phyloP scores from a whole-genome alignment of 306 rosid genomes.

The Alnus glutinosa region DNA sequence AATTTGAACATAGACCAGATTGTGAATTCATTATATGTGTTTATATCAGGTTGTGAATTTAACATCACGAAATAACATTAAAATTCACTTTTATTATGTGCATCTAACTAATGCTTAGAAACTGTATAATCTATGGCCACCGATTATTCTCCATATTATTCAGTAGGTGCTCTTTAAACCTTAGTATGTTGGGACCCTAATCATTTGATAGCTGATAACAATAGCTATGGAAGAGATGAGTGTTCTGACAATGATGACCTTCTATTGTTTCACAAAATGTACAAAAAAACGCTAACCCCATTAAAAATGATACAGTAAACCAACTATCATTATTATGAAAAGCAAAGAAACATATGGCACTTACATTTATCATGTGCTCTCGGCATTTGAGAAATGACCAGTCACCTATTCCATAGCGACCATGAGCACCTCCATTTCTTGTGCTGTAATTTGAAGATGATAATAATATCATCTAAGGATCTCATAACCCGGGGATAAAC shows the following conservation, averaged over 20 bases:
- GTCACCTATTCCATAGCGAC: slow-evolving; percentile 79
- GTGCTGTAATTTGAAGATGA: slow-evolving; percentile 47
- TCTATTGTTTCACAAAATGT: not conserved
- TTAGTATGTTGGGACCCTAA: no score
- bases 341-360: slow-evolving; percentile 22
- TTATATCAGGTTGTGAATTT: not conserved
- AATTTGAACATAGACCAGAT: not conserved
- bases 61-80: not conserved
- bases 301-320: not conserved
- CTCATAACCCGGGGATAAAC: not conserved
- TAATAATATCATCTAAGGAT: slow-evolving; percentile 14
- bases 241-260: no score
- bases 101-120: no score
- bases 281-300: not conserved
- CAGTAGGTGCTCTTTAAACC: no score
- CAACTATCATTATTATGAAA: not conserved
- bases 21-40: no score
- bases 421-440: slow-evolving; percentile 89
- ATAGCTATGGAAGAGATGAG: no score
- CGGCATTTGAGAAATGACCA: slow-evolving; percentile 84
- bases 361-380: slow-evolving; percentile 71
- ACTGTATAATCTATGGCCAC: no score
- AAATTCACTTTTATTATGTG: no score
- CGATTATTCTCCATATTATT: no score
- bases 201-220: no score